phyloP scores from a whole-genome alignment of 257 asterid species.

The Solanum stenotomum region DNA sequence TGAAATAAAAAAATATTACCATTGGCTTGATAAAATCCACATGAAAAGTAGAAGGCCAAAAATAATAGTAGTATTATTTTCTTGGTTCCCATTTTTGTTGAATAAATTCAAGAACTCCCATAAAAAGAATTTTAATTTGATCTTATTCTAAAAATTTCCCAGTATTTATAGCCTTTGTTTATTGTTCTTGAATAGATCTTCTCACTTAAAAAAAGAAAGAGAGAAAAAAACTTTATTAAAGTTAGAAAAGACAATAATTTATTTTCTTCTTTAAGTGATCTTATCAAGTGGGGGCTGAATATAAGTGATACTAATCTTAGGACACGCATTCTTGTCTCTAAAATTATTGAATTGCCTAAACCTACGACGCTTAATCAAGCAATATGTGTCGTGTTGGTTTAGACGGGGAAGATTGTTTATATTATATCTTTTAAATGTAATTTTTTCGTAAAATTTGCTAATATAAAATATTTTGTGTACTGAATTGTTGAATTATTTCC shows the following conservation, averaged over 20 bases:
- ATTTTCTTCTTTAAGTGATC: not conserved
- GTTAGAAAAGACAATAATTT: not conserved
- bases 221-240: not conserved
- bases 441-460: accelerated
- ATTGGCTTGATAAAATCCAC: conserved; percentile 4
- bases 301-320: not conserved
- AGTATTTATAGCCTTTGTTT: not conserved
- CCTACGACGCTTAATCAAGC: not conserved
- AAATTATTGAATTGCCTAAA: not conserved
- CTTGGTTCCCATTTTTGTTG: conserved; percentile 19
- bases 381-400: not conserved
- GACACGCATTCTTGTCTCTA: not conserved
- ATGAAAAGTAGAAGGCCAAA: conserved; percentile 13
- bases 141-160: not conserved
- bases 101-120: not conserved
- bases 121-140: not conserved
- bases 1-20: conserved; percentile 9
- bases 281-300: conserved; percentile 1
- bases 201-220: not conserved
- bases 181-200: not conserved
- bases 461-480: not conserved
- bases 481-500: too few species aligned
- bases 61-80: conserved; percentile 10
- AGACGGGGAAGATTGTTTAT: accelerated
- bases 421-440: too few species aligned